Base-by-base conservation (phyloP, 768 basidiomycete genomes). In the Gymnopilus junonius region DNA sequence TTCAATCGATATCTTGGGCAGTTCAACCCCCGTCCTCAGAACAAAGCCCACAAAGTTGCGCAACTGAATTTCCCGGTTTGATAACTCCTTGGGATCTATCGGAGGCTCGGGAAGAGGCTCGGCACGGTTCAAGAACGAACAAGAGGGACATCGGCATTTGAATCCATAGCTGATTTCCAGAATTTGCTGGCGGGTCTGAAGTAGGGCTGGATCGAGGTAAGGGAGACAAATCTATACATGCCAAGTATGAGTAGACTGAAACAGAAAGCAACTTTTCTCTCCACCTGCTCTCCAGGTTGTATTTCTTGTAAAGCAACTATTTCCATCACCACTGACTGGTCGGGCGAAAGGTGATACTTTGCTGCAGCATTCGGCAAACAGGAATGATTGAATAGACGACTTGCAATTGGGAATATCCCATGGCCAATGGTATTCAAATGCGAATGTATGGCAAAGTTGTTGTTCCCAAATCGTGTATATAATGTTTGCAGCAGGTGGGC, bases 311-410 rank as follows among this genome's bases (percentile, higher is more conserved):
- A 77, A 2, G 89, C 85, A 8, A 91, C 79, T 3, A 93, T 77
- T 64, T 91, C 83, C 88, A 94, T 90, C 12, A 65, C 64, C 2
- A 85, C 82, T 3, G 74, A 67, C 42, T 77, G 67, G 8, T 70
- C 73, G 2, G 66, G 71, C 23, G 65, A 69, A 15, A 91, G 75
- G 46, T 74, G 70, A 68, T 90, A 92, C 71, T 85, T 89, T 32
- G 85, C 79, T 25, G 83, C 84, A 15, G 90, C 89, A 66, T 92
- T 93, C 1, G 93, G 91, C 17, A 83, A 67, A 73, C 93, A 94
- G 4, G 90, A 92, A 69, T 94, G 93, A 70, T 94, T 94, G 77
- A 94, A 92, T 12, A 86, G 71, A n/a, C 91, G 82, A 69, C 93
- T 94, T 1, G 93, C 88, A 10, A 85, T 73, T 8, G 93, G 91